phyloP scores from a whole-genome alignment of 208 protist genomes.

The Angomonas deanei region DNA sequence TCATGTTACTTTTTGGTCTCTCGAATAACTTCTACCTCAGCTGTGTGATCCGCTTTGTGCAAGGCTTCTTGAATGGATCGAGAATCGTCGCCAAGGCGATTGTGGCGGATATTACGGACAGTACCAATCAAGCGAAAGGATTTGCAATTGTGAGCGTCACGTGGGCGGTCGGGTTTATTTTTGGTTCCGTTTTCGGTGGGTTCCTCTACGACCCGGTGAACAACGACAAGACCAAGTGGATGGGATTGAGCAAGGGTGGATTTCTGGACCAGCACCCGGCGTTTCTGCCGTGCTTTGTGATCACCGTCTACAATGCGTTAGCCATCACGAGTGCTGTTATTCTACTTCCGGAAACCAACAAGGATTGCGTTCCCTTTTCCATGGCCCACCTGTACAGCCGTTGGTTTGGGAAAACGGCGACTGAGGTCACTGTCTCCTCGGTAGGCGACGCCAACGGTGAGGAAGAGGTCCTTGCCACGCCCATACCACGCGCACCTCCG shows the following conservation, averaged over 20 bases:
- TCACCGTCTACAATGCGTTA: slow-evolving; percentile 45
- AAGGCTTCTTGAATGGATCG: slow-evolving; percentile 60
- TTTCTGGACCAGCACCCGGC: slow-evolving; percentile 37
- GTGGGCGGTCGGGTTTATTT: slow-evolving; percentile 61
- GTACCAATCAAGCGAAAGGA: slow-evolving; percentile 73
- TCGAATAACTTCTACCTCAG: slow-evolving; percentile 43
- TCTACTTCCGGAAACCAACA: slow-evolving; percentile 53
- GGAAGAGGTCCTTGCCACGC: slow-evolving; percentile 13
- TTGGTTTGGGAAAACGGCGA: slow-evolving; percentile 7
- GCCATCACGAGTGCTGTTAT: slow-evolving; percentile 32
- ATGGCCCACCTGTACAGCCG: slow-evolving; percentile 11
- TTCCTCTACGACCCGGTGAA: slow-evolving; percentile 61
- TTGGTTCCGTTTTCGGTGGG: slow-evolving; percentile 62
- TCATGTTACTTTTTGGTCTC: slow-evolving; percentile 70
- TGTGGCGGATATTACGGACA: slow-evolving; percentile 77
- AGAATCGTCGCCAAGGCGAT: slow-evolving; percentile 74
- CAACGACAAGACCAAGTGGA: slow-evolving; percentile 13
- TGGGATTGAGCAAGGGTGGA: slow-evolving; percentile 17
- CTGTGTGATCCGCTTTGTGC: slow-evolving; percentile 68
- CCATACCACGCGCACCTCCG: neutral
- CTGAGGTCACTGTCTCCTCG: no score
- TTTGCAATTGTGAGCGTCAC: slow-evolving; percentile 96
- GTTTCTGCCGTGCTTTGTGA: slow-evolving; percentile 55
- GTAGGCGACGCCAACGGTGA: neutral
- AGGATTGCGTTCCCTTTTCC: slow-evolving; percentile 20